These are phyloP conservation scores for Leccinellum luteum DNA, from an alignment of 768 basidiomycete species.

Conservation along the genomic window DNA sequence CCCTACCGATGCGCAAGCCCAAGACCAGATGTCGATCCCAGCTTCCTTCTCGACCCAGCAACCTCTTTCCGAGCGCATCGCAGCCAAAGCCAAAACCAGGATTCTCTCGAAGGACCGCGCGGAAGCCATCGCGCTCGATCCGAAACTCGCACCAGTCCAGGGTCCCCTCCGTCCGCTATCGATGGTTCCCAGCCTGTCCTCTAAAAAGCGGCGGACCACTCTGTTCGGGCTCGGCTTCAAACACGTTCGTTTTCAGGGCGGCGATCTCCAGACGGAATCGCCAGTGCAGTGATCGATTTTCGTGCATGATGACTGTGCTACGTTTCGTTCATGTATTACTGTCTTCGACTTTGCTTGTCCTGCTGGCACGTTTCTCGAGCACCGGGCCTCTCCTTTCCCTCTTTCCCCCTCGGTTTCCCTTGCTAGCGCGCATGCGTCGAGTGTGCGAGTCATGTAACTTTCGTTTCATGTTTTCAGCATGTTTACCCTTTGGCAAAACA, in stretches of 20 bases:
- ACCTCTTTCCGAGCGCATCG: slow-evolving; percentile 11
- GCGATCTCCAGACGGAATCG: neutral
- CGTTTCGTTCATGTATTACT: neutral
- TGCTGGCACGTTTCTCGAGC: neutral
- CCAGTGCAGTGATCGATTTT: slow-evolving; percentile 4
- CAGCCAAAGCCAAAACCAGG: slow-evolving; percentile 16
- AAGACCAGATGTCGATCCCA: neutral
- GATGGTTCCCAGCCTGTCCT: slow-evolving; percentile 17
- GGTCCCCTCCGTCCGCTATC: slow-evolving; percentile 32
- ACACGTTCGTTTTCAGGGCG: neutral
- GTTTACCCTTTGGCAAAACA: neutral
- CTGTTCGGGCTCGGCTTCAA: slow-evolving; percentile 24
- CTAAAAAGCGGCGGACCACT: slow-evolving; percentile 10
- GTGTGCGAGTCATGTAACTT: slow-evolving; percentile 3
- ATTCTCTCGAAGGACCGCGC: slow-evolving; percentile 24
- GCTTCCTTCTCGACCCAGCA: neutral
- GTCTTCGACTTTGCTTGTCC: neutral
- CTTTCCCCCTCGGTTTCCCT: neutral
- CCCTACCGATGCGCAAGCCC: neutral
- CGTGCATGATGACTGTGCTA: neutral
- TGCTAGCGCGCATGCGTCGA: slow-evolving; percentile 1
- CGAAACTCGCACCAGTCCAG: slow-evolving; percentile 33
- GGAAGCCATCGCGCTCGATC: slow-evolving; percentile 28
- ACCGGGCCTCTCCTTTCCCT: neutral
- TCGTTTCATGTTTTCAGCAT: slow-evolving; percentile 16